Conservation (phyloP, 257 asterid species). For the Nicotiana tabacum region DNA sequence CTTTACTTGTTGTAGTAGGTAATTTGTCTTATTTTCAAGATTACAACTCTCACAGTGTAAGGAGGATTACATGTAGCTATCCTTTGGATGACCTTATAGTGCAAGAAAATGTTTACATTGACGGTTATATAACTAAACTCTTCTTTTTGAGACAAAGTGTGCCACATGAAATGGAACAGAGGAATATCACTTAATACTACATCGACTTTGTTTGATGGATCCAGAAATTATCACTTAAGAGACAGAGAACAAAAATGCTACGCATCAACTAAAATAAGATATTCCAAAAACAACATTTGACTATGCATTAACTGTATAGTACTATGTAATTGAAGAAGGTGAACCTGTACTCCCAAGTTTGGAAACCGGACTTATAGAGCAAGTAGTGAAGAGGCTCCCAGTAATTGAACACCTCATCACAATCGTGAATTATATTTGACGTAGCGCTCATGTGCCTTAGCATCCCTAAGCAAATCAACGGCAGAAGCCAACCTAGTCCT, state of each 20-base stretch:
- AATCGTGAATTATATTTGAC: slow-evolving; percentile 88
- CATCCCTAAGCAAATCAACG: slow-evolving; percentile 58
- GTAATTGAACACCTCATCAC: slow-evolving; percentile 97
- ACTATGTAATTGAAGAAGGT: background rate
- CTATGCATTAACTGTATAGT: background rate
- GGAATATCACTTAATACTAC: background rate
- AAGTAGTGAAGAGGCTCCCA: slow-evolving; percentile 99
- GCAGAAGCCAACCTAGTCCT: slow-evolving; percentile 77
- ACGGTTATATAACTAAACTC: no score
- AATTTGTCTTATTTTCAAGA: no score
- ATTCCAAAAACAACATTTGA: background rate
- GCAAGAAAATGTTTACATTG: no score
- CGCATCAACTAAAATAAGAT: background rate
- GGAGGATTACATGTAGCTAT: no score
- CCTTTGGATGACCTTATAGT: no score
- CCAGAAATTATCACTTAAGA: background rate
- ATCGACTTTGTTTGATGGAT: background rate
- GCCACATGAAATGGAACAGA: no score
- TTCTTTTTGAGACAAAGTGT: no score
- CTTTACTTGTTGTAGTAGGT: no score
- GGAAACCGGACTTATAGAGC: slow-evolving; percentile 90
- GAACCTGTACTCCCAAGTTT: slow-evolving; percentile 98
- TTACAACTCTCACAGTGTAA: no score
- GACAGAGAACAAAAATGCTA: background rate
- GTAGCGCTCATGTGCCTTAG: slow-evolving; percentile 90